Conservation (phyloP, 179 eudicot species). For the Spinacia oleracea region DNA sequence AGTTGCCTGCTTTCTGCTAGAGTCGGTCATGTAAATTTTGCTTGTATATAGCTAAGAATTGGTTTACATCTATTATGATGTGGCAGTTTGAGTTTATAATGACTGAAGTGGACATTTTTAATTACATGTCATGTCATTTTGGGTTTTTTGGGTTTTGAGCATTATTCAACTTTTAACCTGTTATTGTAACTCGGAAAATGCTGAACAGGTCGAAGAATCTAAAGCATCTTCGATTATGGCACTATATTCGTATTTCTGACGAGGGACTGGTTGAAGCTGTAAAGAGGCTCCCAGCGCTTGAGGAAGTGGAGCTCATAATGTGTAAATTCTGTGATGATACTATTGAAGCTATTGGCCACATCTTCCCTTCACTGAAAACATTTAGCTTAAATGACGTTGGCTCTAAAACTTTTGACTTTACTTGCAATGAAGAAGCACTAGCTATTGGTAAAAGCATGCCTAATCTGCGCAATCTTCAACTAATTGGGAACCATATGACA, state of each 20-base stretch:
- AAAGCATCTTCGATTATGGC: constrained; percentile 22
- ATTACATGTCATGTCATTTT: no score
- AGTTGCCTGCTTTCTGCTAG: neutral
- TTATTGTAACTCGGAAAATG: neutral
- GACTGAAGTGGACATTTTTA: no score
- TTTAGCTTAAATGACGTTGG: constrained; percentile 21
- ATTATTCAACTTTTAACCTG: neutral
- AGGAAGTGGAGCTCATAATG: constrained; percentile 20
- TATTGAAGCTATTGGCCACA: constrained; percentile 17
- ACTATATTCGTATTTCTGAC: constrained; percentile 16
- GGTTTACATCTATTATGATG: neutral
- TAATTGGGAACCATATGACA: constrained; percentile 22
- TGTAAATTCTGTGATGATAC: neutral
- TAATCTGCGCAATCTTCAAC: constrained; percentile 24
- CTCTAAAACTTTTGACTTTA: neutral
- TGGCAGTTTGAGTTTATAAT: no score
- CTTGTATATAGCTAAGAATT: neutral
- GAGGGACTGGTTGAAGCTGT: constrained; percentile 28
- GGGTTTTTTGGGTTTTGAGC: neutral
- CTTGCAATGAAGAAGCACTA: constrained; percentile 6
- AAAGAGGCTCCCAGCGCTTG: constrained; percentile 17
- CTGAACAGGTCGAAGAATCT: constrained; percentile 18
- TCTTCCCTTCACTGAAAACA: constrained; percentile 20
- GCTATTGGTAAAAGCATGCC: constrained; percentile 32
- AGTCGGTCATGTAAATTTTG: neutral